A percentile compares a stretch with the other conserved stretches of the same genome.
Evolutionary conservation across 495 filamentous ascomycete genomes (phyloP).

Genomic region (Parmelia sp.): DNA sequence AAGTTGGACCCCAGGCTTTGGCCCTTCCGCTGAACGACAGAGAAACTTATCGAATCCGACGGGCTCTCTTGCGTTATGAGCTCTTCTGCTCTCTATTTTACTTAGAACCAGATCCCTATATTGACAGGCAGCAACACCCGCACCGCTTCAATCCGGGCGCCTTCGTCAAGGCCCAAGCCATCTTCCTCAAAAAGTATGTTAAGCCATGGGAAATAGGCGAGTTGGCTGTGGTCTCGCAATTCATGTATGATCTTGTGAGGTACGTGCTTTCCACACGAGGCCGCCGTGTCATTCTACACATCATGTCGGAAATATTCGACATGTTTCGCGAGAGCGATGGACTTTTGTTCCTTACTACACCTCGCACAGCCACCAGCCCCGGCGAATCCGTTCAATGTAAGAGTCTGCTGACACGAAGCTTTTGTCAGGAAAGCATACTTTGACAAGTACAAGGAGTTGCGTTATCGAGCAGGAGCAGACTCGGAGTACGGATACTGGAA

Average conservation of each 20-base stretch:
- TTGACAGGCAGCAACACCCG: background rate
- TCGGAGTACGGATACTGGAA: background rate
- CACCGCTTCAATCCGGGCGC: background rate
- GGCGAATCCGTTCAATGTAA: too few relatives aligned
- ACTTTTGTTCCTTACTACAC: too few relatives aligned
- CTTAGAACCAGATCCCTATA: background rate
- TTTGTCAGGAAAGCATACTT: background rate
- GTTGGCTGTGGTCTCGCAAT: background rate
- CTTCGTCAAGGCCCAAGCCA: background rate
- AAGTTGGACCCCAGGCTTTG: too few relatives aligned
- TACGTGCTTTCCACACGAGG: background rate
- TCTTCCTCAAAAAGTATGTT: background rate
- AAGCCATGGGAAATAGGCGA: background rate
- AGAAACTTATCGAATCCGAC: background rate
- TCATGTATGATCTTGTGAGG: constrained; percentile 1
- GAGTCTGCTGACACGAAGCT: background rate
- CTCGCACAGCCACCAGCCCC: too few relatives aligned
- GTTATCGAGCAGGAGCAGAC: background rate
- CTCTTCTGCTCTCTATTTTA: background rate
- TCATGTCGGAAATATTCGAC: too few relatives aligned
- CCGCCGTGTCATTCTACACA: background rate
- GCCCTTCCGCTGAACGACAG: background rate
- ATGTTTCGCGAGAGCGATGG: too few relatives aligned
- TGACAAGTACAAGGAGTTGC: background rate
- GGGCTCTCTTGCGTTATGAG: background rate